A percentile compares a stretch with the other conserved stretches of the same genome.
phyloP scores from a whole-genome alignment of 495 filamentous ascomycete species.

The Ramalina intermedia region DNA sequence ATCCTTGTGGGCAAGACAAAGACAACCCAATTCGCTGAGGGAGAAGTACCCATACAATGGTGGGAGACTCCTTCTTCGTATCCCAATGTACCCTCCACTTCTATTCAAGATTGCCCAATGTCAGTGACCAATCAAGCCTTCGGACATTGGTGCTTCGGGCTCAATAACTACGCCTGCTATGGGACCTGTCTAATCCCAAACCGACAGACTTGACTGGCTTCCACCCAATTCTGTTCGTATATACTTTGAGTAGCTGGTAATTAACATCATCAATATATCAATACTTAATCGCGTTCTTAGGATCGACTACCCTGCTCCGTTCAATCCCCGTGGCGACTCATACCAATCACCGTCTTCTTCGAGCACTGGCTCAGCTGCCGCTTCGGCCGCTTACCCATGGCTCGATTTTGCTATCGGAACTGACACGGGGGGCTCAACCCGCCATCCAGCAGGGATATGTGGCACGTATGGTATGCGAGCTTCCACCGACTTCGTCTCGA shows the following conservation, averaged over 20 bases:
- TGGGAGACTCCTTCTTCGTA: conserved; percentile 4
- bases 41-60: conserved; percentile 21
- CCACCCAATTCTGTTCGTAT: background rate
- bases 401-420: conserved; percentile 32
- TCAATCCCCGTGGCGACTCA: conserved; percentile 31
- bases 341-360: conserved; percentile 28
- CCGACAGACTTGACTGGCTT: no score
- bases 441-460: conserved; percentile 22
- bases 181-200: no score
- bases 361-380: conserved; percentile 25
- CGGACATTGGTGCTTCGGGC: no score
- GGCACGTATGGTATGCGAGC: conserved; percentile 25
- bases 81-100: no score
- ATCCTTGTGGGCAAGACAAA: conserved; percentile 35
- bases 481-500: conserved; percentile 25
- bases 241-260: background rate
- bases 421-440: conserved; percentile 31
- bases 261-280: background rate
- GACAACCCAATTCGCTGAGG: conserved; percentile 31
- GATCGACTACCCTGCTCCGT: conserved; percentile 29
- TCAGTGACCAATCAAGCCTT: no score
- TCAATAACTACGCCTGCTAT: no score
- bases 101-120: no score
- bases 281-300: conserved; percentile 3
- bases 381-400: conserved; percentile 27